phyloP scores from a whole-genome alignment of 139 green algal genomes.

The Choricystis sp. region DNA sequence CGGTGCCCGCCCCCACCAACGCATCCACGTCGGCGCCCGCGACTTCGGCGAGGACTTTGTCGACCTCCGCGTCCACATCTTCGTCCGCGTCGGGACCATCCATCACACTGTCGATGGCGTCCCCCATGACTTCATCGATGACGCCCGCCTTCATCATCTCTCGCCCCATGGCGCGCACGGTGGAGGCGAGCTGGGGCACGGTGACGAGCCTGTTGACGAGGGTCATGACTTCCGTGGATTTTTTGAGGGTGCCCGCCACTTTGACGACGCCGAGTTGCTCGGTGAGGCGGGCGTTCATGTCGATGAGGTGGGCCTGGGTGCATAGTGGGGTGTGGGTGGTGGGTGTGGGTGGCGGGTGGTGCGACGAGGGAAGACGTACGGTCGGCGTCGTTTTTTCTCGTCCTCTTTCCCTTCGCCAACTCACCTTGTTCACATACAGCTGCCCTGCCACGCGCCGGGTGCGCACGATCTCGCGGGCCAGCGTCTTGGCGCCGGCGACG shows the following conservation, averaged over 20 bases:
- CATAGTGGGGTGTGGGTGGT: constrained; percentile 58
- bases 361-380: no score
- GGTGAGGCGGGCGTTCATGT: constrained; percentile 22
- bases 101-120: constrained; percentile 45
- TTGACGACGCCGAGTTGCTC: constrained; percentile 54
- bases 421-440: constrained; percentile 7
- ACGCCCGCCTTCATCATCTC: constrained; percentile 80
- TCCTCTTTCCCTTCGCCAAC: no score
- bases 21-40: constrained; percentile 26
- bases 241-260: constrained; percentile 51
- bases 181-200: constrained; percentile 51
- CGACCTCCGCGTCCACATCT: constrained; percentile 49
- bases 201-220: constrained; percentile 54
- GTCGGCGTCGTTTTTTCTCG: no score
- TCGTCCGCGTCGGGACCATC: constrained; percentile 56
- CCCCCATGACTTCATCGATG: constrained; percentile 80
- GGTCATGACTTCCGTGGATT: constrained; percentile 66
- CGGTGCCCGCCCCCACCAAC: constrained; percentile 14
- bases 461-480: not conserved
- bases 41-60: constrained; percentile 42
- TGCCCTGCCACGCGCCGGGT: not conserved
- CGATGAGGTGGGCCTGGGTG: constrained; percentile 14
- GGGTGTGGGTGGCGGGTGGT: no score
- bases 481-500: constrained; percentile 35
- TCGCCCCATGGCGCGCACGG: constrained; percentile 61